Conservation (phyloP, 1,139 yeast genomes). For the Scheffersomyces segobiensis region DNA sequence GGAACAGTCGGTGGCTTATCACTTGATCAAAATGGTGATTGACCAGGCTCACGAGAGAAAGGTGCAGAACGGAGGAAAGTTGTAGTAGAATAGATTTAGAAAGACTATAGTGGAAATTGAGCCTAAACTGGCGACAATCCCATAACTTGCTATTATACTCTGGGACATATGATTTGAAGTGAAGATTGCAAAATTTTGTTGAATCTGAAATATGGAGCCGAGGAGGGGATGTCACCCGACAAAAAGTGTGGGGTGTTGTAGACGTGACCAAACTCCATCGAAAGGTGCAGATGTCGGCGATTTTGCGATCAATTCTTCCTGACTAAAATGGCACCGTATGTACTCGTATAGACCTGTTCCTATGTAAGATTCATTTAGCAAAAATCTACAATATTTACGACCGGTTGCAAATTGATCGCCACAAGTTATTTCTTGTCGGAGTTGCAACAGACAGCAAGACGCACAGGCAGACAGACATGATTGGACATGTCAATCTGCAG, state of each 20-base stretch:
- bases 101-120: not conserved
- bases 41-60: constrained; percentile 33
- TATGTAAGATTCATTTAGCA: not conserved
- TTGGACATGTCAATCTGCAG: not conserved
- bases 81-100: not conserved
- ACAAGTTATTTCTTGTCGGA: not conserved
- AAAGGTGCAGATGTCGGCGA: not conserved
- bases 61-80: not conserved
- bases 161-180: not conserved
- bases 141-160: not conserved
- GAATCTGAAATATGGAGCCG: not conserved
- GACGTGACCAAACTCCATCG: not conserved
- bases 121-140: not conserved
- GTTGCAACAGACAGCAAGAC: not conserved
- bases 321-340: not conserved
- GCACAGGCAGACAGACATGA: not conserved
- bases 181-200: not conserved
- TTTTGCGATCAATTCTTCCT: not conserved
- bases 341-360: not conserved
- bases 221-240: not conserved
- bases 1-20: constrained; percentile 42
- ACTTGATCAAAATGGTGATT: constrained; percentile 44
- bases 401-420: not conserved
- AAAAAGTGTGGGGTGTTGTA: not conserved
- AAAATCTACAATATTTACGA: not conserved